Conservation (phyloP, 2,329 filamentous ascomycete genomes). For the Pezicula rhizophila region DNA sequence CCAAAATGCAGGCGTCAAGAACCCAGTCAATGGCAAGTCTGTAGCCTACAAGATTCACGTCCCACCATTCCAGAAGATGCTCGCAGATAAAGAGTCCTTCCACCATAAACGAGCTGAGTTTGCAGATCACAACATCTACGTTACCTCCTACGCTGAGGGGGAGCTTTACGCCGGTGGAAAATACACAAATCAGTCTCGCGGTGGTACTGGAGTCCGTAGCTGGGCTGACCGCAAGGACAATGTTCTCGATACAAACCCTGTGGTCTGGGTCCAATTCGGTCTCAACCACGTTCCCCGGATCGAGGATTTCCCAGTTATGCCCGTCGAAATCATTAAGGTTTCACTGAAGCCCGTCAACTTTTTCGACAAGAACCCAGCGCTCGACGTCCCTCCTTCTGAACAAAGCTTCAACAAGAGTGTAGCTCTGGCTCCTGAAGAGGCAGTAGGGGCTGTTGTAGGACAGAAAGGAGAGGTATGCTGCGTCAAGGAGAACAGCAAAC, state of each 20-base stretch:
- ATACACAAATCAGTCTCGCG: slow-evolving; percentile 51
- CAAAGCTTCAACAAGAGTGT: slow-evolving; percentile 36
- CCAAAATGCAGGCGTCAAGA: slow-evolving; percentile 43
- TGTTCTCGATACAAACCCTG: slow-evolving; percentile 45
- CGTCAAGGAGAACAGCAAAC: slow-evolving; percentile 18
- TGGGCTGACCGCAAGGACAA: slow-evolving; percentile 45
- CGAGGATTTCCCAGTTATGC: slow-evolving; percentile 67
- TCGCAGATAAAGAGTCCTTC: slow-evolving; percentile 41
- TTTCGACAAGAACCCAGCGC: slow-evolving; percentile 43
- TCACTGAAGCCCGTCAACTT: slow-evolving; percentile 45
- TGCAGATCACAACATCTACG: slow-evolving; percentile 48
- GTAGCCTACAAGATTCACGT: slow-evolving; percentile 51
- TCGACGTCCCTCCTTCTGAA: slow-evolving; percentile 42
- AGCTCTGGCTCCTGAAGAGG: slow-evolving; percentile 12
- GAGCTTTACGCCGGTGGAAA: slow-evolving; percentile 48
- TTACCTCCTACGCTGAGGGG: slow-evolving; percentile 46
- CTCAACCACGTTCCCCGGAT: slow-evolving; percentile 59
- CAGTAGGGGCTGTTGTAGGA: slow-evolving; percentile 13
- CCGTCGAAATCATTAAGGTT: slow-evolving; percentile 48
- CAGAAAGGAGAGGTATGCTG: slow-evolving; percentile 18
- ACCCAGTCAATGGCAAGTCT: slow-evolving; percentile 46
- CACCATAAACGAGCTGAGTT: slow-evolving; percentile 47
- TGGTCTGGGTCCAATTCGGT: slow-evolving; percentile 52
- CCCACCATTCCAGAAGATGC: slow-evolving; percentile 51
- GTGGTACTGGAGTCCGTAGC: slow-evolving; percentile 45